Percentiles rank a stretch among this genome's conserved stretches.
phyloP scores from a whole-genome alignment of 208 protist species.

The Trypanosoma scelopori region DNA sequence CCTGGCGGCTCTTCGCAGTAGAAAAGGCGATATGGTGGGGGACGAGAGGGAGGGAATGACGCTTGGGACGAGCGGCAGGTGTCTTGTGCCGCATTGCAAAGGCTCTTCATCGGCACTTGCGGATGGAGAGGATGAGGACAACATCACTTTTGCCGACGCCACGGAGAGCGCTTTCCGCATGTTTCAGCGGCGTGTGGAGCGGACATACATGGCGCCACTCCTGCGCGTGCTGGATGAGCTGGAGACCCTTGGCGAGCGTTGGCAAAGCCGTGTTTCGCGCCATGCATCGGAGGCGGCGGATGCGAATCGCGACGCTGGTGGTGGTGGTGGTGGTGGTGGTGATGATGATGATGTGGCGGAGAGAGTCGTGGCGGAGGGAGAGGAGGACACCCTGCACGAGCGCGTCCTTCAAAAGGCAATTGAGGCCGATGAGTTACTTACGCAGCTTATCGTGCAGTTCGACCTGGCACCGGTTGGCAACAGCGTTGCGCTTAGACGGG shows the following conservation, averaged over 20 bases:
- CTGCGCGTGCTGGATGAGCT: constrained; percentile 36
- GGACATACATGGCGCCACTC: constrained; percentile 42
- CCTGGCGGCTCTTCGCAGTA: too few relatives aligned
- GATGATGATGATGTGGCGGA: neutral
- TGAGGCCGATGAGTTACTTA: constrained; percentile 72
- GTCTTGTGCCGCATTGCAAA: neutral
- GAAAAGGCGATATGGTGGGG: too few relatives aligned
- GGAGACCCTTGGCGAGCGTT: constrained; percentile 29
- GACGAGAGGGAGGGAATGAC: neutral
- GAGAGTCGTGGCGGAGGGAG: neutral
- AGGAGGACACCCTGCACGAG: constrained; percentile 3
- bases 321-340: neutral
- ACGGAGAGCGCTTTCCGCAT: constrained; percentile 45
- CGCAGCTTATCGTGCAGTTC: constrained; percentile 60
- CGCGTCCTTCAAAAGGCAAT: constrained; percentile 35
- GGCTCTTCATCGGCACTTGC: neutral
- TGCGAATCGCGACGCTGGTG: too few relatives aligned
- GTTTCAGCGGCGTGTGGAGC: constrained; percentile 35
- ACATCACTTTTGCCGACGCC: constrained; percentile 51
- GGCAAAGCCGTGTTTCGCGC: neutral
- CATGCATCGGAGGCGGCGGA: too few relatives aligned
- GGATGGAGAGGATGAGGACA: constrained; percentile 31
- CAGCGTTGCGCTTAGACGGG: constrained; percentile 37
- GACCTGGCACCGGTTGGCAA: constrained; percentile 57
- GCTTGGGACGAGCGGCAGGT: neutral